Evolutionary conservation across 2,329 filamentous ascomycete species (phyloP).

Genomic region (Fusarium metavorans): DNA sequence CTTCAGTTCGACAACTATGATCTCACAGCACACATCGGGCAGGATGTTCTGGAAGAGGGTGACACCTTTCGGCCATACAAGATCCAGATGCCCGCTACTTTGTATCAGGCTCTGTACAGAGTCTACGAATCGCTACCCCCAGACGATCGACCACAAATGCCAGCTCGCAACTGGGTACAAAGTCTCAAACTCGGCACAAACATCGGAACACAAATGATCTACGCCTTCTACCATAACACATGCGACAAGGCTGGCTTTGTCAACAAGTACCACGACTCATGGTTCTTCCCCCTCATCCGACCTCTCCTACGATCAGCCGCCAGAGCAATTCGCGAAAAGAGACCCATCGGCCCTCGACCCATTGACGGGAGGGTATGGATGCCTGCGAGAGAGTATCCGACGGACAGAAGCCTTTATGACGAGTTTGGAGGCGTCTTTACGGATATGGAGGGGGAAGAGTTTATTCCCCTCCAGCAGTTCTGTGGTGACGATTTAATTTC

Average conservation of each 20-base stretch:
- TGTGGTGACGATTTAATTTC: slow-evolving; percentile 1
- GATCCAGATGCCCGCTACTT: slow-evolving; percentile 35
- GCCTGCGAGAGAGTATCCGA: slow-evolving; percentile 17
- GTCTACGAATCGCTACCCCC: slow-evolving; percentile 18
- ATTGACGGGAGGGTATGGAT: slow-evolving; percentile 37
- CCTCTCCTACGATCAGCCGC: slow-evolving; percentile 12
- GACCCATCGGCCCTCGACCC: slow-evolving; percentile 13
- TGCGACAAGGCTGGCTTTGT: slow-evolving; percentile 40
- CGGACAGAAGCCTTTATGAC: not conserved
- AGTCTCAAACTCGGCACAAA: slow-evolving; percentile 36
- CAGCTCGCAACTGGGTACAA: slow-evolving; percentile 23
- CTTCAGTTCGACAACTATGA: slow-evolving; percentile 56
- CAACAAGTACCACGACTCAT: slow-evolving; percentile 29
- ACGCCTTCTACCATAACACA: slow-evolving; percentile 41
- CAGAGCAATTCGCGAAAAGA: not conserved
- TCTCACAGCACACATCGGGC: slow-evolving; percentile 51
- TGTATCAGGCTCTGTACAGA: slow-evolving; percentile 19
- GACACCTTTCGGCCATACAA: slow-evolving; percentile 17
- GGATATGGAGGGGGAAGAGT: not conserved
- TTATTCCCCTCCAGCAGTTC: slow-evolving; percentile 5
- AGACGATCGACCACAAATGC: not conserved
- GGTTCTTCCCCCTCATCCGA: slow-evolving; percentile 35
- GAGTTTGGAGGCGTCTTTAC: slow-evolving; percentile 29
- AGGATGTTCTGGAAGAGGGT: slow-evolving; percentile 21
- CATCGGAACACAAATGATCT: slow-evolving; percentile 37